A percentile compares a stretch with the other conserved stretches of the same genome.
These are phyloP conservation scores for Solanum hybrid DNA, from an alignment of 305 asterid species.

Conservation along the genomic window DNA sequence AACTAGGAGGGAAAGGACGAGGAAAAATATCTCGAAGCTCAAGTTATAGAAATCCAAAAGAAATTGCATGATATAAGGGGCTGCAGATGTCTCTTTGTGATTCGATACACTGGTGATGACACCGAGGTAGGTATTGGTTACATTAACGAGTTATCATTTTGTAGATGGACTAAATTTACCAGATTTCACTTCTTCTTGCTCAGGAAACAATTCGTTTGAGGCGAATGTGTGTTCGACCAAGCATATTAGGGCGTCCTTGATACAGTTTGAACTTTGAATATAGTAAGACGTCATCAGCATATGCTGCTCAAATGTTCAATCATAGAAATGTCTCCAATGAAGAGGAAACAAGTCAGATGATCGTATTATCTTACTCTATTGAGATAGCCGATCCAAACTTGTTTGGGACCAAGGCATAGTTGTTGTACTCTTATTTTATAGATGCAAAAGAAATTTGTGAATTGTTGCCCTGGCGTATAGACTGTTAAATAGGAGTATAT, in stretches of 20 bases:
- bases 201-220: constrained; percentile 69
- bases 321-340: background rate
- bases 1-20: constrained; percentile 40
- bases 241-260: constrained; percentile 10
- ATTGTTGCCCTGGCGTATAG: background rate
- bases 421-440: background rate
- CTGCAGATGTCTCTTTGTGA: constrained; percentile 56
- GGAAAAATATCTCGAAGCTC: constrained; percentile 55
- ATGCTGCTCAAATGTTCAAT: background rate
- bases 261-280: background rate
- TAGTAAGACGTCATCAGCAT: background rate
- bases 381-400: background rate
- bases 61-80: constrained; percentile 22
- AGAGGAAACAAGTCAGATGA: background rate
- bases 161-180: background rate
- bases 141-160: background rate
- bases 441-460: background rate
- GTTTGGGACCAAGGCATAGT: background rate
- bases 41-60: constrained; percentile 40
- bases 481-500: background rate
- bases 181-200: background rate
- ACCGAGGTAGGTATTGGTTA: constrained; percentile 26
- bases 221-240: constrained; percentile 68
- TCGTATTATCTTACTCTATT: background rate
- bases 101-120: constrained; percentile 40